Evolutionary conservation across 257 asterid genomes (phyloP).

Genomic region (Gentiana straminea): DNA sequence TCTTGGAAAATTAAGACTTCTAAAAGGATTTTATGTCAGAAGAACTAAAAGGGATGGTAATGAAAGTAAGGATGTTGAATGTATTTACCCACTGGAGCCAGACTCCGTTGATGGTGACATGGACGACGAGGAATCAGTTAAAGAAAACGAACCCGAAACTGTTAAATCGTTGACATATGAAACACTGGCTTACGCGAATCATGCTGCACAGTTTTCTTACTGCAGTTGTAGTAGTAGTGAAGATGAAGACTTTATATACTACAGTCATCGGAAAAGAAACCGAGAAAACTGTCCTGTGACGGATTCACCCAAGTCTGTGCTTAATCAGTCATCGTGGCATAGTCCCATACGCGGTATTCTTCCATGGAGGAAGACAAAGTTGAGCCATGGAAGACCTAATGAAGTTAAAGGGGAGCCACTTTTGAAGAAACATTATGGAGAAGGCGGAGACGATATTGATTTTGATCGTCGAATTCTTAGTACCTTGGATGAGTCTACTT

Average conservation of each 20-base stretch:
- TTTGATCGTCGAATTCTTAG: constrained; percentile 78
- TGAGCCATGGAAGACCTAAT: constrained; percentile 51
- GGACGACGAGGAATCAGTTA: constrained; percentile 28
- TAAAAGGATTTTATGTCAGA: constrained; percentile 28
- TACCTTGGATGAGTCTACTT: constrained; percentile 56
- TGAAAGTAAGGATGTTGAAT: constrained; percentile 40
- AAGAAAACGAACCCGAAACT: constrained; percentile 16
- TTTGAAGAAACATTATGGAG: constrained; percentile 52
- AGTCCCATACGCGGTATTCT: constrained; percentile 45
- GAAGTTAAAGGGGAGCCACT: constrained; percentile 74
- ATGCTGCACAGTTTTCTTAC: constrained; percentile 33
- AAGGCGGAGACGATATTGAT: constrained; percentile 89
- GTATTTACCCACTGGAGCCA: constrained; percentile 26
- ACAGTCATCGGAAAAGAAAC: constrained; percentile 14
- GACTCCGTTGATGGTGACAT: not conserved
- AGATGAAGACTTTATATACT: constrained; percentile 36
- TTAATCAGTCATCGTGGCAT: constrained; percentile 21
- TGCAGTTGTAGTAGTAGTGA: constrained; percentile 38
- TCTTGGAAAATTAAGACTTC: constrained; percentile 32
- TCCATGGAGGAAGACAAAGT: constrained; percentile 69
- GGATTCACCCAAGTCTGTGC: constrained; percentile 16
- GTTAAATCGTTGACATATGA: constrained; percentile 53
- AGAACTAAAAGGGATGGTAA: constrained; percentile 29
- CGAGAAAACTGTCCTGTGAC: constrained; percentile 8
- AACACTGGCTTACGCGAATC: constrained; percentile 53